Evolutionary conservation across 2,329 filamentous ascomycete genomes (phyloP).

Genomic region (Fusarium anguioides): DNA sequence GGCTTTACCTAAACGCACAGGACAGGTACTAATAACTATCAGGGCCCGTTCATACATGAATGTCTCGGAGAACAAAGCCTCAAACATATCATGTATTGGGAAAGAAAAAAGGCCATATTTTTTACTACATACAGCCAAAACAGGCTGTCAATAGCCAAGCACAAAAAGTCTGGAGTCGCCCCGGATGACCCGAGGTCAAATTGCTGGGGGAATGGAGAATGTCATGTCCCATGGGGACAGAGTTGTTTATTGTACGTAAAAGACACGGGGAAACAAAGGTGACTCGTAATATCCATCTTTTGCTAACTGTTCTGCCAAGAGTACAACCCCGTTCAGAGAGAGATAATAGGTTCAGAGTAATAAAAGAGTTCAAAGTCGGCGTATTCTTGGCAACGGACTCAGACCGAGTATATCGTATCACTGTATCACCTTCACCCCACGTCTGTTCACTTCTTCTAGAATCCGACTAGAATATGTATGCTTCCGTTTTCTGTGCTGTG

Average conservation of each 20-base stretch:
- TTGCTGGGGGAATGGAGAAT: slow-evolving; percentile 29
- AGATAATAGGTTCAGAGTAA: not conserved
- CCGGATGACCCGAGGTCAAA: slow-evolving; percentile 20
- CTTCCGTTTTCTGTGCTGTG: not conserved
- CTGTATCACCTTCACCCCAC: slow-evolving; percentile 1
- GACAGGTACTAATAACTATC: no score
- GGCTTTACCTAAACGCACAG: slow-evolving; percentile 30
- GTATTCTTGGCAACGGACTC: slow-evolving; percentile 24
- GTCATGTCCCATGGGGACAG: slow-evolving; percentile 42
- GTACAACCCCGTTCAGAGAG: not conserved
- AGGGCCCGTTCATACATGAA: no score
- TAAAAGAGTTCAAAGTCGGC: not conserved
- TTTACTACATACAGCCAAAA: no score
- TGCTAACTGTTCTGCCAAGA: not conserved
- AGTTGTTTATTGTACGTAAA: slow-evolving; percentile 43
- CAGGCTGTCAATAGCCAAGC: slow-evolving; percentile 1
- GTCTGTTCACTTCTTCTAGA: slow-evolving; percentile 40
- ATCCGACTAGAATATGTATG: slow-evolving; percentile 38
- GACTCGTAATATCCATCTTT: slow-evolving; percentile 11
- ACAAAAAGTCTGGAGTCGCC: slow-evolving; percentile 39
- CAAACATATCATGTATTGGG: slow-evolving; percentile 5
- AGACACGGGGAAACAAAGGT: slow-evolving; percentile 12
- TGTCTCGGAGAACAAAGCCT: no score
- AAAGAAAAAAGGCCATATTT: no score
- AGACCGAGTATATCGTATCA: slow-evolving; percentile 17